Percentiles rank a stretch among this genome's conserved stretches.
phyloP scores from a whole-genome alignment of 78 protist genomes.

The Capsaspora owczarzaki region DNA sequence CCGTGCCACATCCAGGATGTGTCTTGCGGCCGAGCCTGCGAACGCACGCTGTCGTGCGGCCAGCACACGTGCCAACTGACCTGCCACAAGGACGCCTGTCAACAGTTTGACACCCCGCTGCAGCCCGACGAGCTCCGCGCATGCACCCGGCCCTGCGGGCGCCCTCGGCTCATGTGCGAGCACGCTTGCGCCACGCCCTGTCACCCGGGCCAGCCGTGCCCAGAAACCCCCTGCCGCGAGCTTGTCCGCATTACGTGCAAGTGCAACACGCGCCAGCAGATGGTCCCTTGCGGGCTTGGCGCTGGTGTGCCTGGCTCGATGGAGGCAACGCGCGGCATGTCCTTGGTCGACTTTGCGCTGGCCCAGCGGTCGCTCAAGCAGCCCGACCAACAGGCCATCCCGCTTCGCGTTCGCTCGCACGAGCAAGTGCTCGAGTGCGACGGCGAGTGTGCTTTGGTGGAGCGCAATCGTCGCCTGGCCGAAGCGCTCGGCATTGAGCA shows the following conservation, averaged over 20 bases:
- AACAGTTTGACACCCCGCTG: neutral
- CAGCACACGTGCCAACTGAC: conserved; percentile 33
- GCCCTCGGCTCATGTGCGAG: conserved; percentile 13
- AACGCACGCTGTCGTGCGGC: conserved; percentile 41
- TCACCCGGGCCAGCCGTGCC: conserved; percentile 65
- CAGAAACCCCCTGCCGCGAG: conserved; percentile 17
- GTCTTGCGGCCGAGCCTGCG: conserved; percentile 56
- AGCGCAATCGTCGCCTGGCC: conserved; percentile 3
- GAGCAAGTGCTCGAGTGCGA: conserved; percentile 5
- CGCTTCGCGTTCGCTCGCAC: neutral
- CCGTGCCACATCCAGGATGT: conserved; percentile 44
- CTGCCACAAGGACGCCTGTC: conserved; percentile 56
- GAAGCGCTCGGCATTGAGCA: neutral
- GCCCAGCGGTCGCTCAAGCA: neutral
- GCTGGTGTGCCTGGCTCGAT: neutral
- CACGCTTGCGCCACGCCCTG: conserved; percentile 45
- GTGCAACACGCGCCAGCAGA: neutral
- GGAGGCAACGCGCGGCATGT: neutral
- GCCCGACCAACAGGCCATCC: neutral
- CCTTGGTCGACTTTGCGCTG: too few relatives aligned
- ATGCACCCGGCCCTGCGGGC: too few relatives aligned
- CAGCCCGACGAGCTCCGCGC: neutral
- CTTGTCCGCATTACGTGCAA: neutral
- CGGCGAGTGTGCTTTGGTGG: neutral
- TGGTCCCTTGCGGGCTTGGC: neutral